phyloP scores from a whole-genome alignment of 2,329 filamentous ascomycete species.

The Podosphaera xanthii region DNA sequence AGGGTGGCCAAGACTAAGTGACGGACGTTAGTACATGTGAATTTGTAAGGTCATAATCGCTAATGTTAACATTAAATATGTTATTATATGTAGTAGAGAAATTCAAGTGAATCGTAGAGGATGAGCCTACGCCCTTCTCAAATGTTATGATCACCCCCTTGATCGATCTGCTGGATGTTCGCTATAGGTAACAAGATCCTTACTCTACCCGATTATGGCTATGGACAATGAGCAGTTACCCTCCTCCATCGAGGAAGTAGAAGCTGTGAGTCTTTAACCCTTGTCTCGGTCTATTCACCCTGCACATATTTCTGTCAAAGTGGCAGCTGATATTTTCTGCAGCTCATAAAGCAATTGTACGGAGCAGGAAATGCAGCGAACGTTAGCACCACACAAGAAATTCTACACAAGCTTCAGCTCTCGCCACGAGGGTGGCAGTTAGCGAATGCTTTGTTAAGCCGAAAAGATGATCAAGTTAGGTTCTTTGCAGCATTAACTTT shows the following conservation, averaged over 20 bases:
- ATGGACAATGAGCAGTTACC: conserved; percentile 8
- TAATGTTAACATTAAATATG: too few species aligned
- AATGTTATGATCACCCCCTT: neutral
- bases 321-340: neutral
- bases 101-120: conserved; percentile 1
- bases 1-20: too few species aligned
- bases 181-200: neutral
- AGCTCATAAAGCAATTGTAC: conserved; percentile 28
- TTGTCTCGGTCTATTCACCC: neutral
- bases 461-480: conserved; percentile 49
- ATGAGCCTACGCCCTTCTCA: neutral
- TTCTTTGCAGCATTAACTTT: conserved; percentile 89
- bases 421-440: conserved; percentile 69
- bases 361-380: conserved; percentile 20
- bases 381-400: conserved; percentile 39
- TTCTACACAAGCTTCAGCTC: conserved; percentile 56
- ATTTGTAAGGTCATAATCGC: too few species aligned
- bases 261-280: conserved; percentile 9
- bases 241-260: conserved; percentile 14
- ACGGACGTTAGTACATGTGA: too few species aligned
- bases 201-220: conserved; percentile 5
- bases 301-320: neutral
- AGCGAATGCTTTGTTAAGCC: conserved; percentile 50
- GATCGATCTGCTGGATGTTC: neutral
- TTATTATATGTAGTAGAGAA: too few species aligned